These are phyloP conservation scores for Adenanthera pavonina DNA, from an alignment of 306 rosid genomes.

Conservation along the genomic window DNA sequence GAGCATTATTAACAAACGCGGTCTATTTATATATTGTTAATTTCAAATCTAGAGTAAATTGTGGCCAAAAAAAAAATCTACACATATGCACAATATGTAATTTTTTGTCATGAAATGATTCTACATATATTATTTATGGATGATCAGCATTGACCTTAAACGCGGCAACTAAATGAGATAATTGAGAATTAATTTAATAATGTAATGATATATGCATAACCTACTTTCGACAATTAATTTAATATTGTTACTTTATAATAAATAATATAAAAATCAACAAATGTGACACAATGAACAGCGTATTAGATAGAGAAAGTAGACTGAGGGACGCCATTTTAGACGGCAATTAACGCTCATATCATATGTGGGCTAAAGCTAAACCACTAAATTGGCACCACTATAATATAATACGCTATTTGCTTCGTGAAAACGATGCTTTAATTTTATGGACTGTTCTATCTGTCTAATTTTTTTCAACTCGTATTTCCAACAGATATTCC, in stretches of 20 bases:
- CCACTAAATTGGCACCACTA: neutral
- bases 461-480: neutral
- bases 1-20: neutral
- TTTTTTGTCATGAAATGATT: neutral
- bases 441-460: neutral
- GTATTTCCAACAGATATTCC: too few relatives aligned
- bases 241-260: too few relatives aligned
- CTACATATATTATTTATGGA: neutral
- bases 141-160: neutral
- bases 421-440: neutral
- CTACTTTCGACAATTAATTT: neutral
- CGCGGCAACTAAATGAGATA: neutral
- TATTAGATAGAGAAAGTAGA: neutral
- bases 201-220: neutral
- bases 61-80: neutral
- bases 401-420: neutral
- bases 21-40: neutral
- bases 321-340: neutral
- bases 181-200: neutral
- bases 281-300: neutral
- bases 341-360: constrained; percentile 15
- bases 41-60: neutral
- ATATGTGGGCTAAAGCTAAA: neutral
- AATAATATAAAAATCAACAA: neutral
- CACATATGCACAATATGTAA: neutral